Conservation (phyloP, 768 basidiomycete genomes). For the Megacollybia marginata region DNA sequence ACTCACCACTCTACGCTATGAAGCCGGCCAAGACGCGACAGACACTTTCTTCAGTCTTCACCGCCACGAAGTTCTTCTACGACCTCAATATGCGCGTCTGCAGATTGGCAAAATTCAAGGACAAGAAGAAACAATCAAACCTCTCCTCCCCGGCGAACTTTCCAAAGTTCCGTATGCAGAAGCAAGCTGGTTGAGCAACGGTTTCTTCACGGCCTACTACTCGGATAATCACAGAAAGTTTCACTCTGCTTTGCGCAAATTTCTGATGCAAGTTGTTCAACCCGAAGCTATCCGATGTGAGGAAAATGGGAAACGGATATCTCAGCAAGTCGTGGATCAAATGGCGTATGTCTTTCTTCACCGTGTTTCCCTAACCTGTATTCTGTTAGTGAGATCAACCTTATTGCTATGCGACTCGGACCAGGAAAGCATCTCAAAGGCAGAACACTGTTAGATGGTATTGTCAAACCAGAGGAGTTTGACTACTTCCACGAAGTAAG, state of each 20-base stretch:
- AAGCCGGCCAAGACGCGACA: conserved; percentile 71
- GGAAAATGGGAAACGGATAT: conserved; percentile 80
- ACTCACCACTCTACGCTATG: conserved; percentile 6
- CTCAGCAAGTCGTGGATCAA: conserved; percentile 78
- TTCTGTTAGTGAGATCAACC: conserved; percentile 52
- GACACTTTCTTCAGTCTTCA: conserved; percentile 82
- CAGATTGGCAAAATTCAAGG: conserved; percentile 59
- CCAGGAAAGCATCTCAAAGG: conserved; percentile 87
- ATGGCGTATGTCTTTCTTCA: conserved; percentile 50
- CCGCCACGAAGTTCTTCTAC: conserved; percentile 69
- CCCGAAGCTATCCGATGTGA: conserved; percentile 77
- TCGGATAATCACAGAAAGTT: conserved; percentile 66
- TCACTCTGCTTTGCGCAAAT: conserved; percentile 68
- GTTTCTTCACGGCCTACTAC: conserved; percentile 74
- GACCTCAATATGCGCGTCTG: conserved; percentile 65
- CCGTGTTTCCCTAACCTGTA: neutral
- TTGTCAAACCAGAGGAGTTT: conserved; percentile 75
- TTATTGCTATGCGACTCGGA: conserved; percentile 86
- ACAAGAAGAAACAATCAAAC: conserved; percentile 47
- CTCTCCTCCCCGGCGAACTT: conserved; percentile 51
- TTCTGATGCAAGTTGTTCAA: conserved; percentile 67
- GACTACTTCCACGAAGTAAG: conserved; percentile 90
- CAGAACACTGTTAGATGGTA: conserved; percentile 64
- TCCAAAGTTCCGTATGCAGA: conserved; percentile 82
- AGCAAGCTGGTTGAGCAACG: conserved; percentile 68